Percentiles rank a stretch among this genome's conserved stretches.
Evolutionary conservation across 805 yeast species (phyloP).

Genomic region (Priceomyces melissophilus): DNA sequence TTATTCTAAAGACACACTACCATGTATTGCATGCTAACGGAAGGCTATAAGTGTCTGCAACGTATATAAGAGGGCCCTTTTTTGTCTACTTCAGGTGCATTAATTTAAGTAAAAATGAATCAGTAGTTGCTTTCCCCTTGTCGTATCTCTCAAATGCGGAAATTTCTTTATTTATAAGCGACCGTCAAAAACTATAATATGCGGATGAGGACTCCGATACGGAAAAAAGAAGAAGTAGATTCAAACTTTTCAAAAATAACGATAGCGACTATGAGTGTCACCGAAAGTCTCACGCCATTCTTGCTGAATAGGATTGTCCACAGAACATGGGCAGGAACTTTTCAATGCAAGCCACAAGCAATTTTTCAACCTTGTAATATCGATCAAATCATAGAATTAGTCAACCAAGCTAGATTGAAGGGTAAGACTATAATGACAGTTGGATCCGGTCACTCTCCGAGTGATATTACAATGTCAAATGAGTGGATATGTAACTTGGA

Average conservation of each 20-base stretch:
- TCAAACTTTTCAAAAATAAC: not conserved
- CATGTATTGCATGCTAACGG: too few relatives aligned
- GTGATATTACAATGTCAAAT: conserved; percentile 79
- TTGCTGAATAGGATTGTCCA: conserved; percentile 46
- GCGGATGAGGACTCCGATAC: too few relatives aligned
- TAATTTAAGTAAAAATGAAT: too few relatives aligned
- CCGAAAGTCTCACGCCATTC: conserved; percentile 30
- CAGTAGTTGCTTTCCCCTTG: too few relatives aligned
- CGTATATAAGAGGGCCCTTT: too few relatives aligned
- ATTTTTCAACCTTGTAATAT: conserved; percentile 73
- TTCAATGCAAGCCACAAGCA: conserved; percentile 68
- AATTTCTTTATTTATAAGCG: too few relatives aligned
- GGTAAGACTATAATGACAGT: conserved; percentile 73
- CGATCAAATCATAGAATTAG: conserved; percentile 67
- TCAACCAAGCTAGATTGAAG: conserved; percentile 57
- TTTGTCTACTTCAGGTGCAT: too few relatives aligned
- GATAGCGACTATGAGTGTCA: conserved; percentile 16
- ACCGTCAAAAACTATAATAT: too few relatives aligned
- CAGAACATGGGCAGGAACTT: conserved; percentile 90
- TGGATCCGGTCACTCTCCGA: conserved; percentile 95
- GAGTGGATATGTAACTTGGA: conserved; percentile 91
- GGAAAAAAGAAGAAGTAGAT: too few relatives aligned
- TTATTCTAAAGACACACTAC: too few relatives aligned
- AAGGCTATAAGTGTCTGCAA: too few relatives aligned
- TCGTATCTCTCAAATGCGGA: too few relatives aligned